A percentile compares a stretch with the other conserved stretches of the same genome.
phyloP scores from a whole-genome alignment of 23 red algal species.

The Gracilaria vermiculophylla region DNA sequence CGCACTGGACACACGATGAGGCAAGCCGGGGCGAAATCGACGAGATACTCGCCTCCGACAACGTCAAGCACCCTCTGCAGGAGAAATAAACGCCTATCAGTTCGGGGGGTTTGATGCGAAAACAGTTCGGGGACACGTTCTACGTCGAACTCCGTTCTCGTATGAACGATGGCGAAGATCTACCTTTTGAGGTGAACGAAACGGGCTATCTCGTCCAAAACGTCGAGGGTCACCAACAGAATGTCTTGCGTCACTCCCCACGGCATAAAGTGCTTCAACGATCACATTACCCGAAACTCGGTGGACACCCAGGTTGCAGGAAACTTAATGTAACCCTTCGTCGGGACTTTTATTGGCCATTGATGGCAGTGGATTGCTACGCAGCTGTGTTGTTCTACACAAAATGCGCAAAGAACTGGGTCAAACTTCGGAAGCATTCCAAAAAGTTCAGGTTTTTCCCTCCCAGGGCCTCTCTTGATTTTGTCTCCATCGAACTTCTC shows the following conservation, averaged over 20 bases:
- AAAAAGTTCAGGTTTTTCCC: neutral
- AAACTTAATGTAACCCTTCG: neutral
- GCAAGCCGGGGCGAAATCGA: no score
- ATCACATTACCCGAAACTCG: neutral
- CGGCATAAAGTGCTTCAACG: neutral
- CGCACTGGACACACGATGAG: neutral
- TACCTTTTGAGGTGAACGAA: neutral
- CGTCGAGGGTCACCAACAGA: neutral
- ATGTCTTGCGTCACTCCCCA: constrained; percentile 19
- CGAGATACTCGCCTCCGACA: neutral
- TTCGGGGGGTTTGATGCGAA: neutral
- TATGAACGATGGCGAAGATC: neutral
- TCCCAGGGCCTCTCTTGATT: neutral
- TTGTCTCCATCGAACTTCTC: constrained; percentile 12
- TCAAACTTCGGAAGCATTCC: constrained; percentile 5
- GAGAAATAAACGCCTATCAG: neutral
- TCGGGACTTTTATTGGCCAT: constrained; percentile 25
- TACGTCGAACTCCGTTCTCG: neutral
- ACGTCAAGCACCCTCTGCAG: no score
- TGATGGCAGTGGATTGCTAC: no score
- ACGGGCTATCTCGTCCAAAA: neutral
- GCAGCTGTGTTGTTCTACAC: no score
- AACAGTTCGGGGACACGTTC: constrained; percentile 2
- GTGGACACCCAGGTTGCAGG: neutral
- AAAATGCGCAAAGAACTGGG: no score